Evolutionary conservation across 305 asterid species (phyloP).

Genomic region (Plantago coronopus): DNA sequence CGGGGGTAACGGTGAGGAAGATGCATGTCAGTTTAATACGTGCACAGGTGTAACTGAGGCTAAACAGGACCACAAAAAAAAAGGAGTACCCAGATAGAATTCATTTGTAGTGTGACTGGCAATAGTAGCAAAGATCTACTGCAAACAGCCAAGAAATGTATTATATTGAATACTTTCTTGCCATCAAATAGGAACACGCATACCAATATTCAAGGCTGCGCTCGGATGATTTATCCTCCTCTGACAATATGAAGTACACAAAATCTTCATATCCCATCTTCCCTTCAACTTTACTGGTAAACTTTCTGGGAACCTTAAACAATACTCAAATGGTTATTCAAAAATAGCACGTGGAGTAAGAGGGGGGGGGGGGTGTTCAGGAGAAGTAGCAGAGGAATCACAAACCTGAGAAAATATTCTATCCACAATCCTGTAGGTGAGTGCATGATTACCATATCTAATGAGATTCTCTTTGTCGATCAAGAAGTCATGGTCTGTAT

Average conservation of each 20-base stretch:
- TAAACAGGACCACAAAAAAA: too few relatives aligned
- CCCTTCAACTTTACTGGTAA: conserved; percentile 95
- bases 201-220: conserved; percentile 97
- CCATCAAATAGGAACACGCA: conserved; percentile 16
- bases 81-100: too few relatives aligned
- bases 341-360: conserved; percentile 23
- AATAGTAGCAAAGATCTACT: too few relatives aligned
- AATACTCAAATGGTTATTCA: conserved; percentile 18
- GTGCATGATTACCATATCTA: conserved; percentile 97
- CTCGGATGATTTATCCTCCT: conserved; percentile 96
- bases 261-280: conserved; percentile 99
- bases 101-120: too few relatives aligned
- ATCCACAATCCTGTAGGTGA: conserved; percentile 95
- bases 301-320: conserved; percentile 85
- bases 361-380: conserved; percentile 4
- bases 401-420: conserved; percentile 96
- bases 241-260: conserved; percentile 89
- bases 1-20: too few relatives aligned
- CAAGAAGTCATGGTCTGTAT: conserved; percentile 90
- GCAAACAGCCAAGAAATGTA: too few relatives aligned
- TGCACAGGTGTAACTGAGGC: too few relatives aligned
- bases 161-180: too few relatives aligned
- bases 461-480: conserved; percentile 97
- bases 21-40: too few relatives aligned
- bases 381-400: conserved; percentile 20